phyloP scores from a whole-genome alignment of 805 yeast species.

The Nakazawaea wickerhamii region DNA sequence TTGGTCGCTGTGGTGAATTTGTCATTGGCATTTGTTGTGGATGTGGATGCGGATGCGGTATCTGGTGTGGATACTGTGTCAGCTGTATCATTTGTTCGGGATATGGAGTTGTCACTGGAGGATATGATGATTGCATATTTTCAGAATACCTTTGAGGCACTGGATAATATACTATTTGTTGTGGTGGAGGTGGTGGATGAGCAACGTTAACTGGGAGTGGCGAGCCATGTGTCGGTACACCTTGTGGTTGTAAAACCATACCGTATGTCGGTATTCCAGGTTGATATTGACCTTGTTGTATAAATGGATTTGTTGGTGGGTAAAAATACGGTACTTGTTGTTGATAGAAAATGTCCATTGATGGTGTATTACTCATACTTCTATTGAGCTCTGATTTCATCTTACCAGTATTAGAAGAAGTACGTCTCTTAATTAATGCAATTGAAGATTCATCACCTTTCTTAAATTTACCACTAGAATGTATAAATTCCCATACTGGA shows the following conservation, averaged over 20 bases:
- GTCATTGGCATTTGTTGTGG: constrained; percentile 18
- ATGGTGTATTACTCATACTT: constrained; percentile 5
- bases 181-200: constrained; percentile 2
- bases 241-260: constrained; percentile 8
- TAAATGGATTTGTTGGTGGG: constrained; percentile 10
- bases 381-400: constrained; percentile 7
- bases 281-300: constrained; percentile 14
- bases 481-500: constrained; percentile 54
- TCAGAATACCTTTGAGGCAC: constrained; percentile 12
- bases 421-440: constrained; percentile 42
- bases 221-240: not conserved
- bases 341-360: constrained; percentile 5
- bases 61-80: not conserved
- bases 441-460: constrained; percentile 42
- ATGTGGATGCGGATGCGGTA: not conserved
- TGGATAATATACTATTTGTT: constrained; percentile 10
- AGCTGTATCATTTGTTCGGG: not conserved
- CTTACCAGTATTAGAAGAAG: constrained; percentile 28
- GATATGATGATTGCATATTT: constrained; percentile 12
- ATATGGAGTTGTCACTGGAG: constrained; percentile 3
- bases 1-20: constrained; percentile 19
- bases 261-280: constrained; percentile 10
- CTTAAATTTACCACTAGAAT: constrained; percentile 42
- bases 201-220: constrained; percentile 1
- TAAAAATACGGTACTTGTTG: constrained; percentile 5